Evolutionary conservation across 2,329 filamentous ascomycete species (phyloP).

Genomic region (Torrubiella hemipterigena): DNA sequence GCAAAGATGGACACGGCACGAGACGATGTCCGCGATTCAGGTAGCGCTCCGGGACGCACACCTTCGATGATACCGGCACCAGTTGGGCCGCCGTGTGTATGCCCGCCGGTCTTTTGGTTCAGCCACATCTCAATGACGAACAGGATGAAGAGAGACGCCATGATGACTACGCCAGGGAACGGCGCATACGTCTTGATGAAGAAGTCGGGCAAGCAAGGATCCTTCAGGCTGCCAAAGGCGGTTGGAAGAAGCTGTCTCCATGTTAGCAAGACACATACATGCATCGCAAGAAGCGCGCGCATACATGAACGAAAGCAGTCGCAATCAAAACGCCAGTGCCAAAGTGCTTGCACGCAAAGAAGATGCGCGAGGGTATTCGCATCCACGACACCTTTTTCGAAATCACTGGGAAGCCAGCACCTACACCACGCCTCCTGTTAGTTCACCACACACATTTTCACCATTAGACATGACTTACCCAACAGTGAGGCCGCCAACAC

Average conservation of each 20-base stretch:
- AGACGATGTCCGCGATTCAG: constrained; percentile 5
- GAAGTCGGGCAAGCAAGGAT: constrained; percentile 45
- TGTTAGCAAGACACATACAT: background rate
- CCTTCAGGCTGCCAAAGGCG: constrained; percentile 40
- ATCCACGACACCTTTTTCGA: constrained; percentile 45
- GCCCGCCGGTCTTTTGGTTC: constrained; percentile 45
- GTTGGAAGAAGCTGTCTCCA: constrained; percentile 40
- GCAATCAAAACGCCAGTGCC: constrained; percentile 62
- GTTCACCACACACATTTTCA: background rate
- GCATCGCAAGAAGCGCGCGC: too few relatives aligned
- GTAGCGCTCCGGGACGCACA: constrained; percentile 3
- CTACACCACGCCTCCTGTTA: constrained; percentile 11
- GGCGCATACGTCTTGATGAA: constrained; percentile 49
- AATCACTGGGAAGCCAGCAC: constrained; percentile 39
- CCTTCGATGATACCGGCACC: constrained; percentile 18
- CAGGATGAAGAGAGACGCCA: constrained; percentile 46
- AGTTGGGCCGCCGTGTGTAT: constrained; percentile 44
- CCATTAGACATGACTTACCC: constrained; percentile 8
- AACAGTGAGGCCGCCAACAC: constrained; percentile 15
- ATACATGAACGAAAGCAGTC: constrained; percentile 60
- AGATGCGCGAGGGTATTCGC: constrained; percentile 42
- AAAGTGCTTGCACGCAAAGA: constrained; percentile 54
- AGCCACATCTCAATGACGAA: constrained; percentile 52
- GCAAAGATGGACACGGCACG: too few relatives aligned
- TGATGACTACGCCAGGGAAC: constrained; percentile 54